Conservation (phyloP, 495 filamentous ascomycete genomes). For the Pseudomonodictys pantanalensis region DNA sequence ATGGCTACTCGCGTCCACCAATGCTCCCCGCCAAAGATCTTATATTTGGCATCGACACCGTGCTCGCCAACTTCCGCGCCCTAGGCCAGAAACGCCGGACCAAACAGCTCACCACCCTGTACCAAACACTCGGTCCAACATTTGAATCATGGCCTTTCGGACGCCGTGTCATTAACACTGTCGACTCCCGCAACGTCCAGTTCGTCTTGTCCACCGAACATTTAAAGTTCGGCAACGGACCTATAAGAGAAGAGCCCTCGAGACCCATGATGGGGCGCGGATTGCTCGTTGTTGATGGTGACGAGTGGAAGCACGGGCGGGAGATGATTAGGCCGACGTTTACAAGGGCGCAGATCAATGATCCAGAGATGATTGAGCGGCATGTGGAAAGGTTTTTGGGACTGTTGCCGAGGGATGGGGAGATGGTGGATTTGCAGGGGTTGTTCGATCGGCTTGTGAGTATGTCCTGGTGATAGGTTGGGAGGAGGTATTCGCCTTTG, state of each 20-base stretch:
- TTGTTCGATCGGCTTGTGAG: slow-evolving; percentile 3
- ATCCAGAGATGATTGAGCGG: slow-evolving; percentile 54
- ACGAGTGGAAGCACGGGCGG: slow-evolving; percentile 37
- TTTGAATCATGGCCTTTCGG: slow-evolving; percentile 6
- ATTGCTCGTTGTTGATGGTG: slow-evolving; percentile 4
- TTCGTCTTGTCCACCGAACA: neutral
- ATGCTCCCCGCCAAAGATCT: neutral
- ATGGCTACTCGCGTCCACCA: too few species aligned
- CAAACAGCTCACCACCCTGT: neutral
- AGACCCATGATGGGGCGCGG: neutral
- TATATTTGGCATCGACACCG: neutral
- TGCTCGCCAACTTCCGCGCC: neutral
- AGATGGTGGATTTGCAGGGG: neutral
- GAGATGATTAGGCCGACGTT: slow-evolving; percentile 56
- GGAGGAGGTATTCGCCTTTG: too few species aligned
- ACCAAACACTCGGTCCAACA: neutral
- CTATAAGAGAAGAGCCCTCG: neutral
- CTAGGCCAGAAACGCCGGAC: neutral
- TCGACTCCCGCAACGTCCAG: neutral
- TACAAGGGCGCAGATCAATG: slow-evolving; percentile 50
- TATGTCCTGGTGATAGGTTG: too few species aligned
- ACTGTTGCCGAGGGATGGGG: neutral
- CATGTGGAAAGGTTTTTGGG: neutral
- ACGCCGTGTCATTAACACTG: neutral
- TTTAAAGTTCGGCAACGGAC: slow-evolving; percentile 8